Percentiles rank a stretch among this genome's conserved stretches.
phyloP scores from a whole-genome alignment of 257 asterid genomes.

The Solanum paucissectum region DNA sequence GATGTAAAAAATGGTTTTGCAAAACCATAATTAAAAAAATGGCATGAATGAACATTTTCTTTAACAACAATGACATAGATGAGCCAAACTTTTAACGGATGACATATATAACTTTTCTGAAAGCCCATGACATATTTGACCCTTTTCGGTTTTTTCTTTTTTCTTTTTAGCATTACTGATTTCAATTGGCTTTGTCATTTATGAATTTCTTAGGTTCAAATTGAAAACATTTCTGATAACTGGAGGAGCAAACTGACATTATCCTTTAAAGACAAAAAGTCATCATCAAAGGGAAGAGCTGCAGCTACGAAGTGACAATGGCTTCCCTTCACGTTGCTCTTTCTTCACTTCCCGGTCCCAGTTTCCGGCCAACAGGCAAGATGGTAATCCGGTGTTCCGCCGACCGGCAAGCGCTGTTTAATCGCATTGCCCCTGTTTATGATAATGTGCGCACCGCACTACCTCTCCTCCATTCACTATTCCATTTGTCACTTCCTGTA shows the following conservation, averaged over 20 bases:
- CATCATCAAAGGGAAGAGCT: neutral
- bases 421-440: conserved; percentile 80
- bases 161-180: too few relatives aligned
- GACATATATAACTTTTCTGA: too few relatives aligned
- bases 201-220: neutral
- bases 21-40: too few relatives aligned
- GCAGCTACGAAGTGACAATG: neutral
- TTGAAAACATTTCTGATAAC: neutral
- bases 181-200: neutral
- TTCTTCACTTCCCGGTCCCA: conserved; percentile 1
- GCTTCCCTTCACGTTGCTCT: conserved; percentile 6
- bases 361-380: conserved; percentile 8
- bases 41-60: too few relatives aligned
- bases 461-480: neutral
- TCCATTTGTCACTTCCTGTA: neutral
- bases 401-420: conserved; percentile 63
- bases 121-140: too few relatives aligned
- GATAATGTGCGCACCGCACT: conserved; percentile 51
- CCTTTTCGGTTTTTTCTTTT: too few relatives aligned
- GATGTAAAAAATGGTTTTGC: too few relatives aligned
- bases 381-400: conserved; percentile 25
- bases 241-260: neutral
- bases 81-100: too few relatives aligned
- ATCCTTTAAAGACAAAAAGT: neutral
- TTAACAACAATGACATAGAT: too few relatives aligned